Percentiles rank a stretch among this genome's conserved stretches.
These are phyloP conservation scores for Fagopyrum homotropicum DNA, from an alignment of 148 eudicot species.

Conservation along the genomic window DNA sequence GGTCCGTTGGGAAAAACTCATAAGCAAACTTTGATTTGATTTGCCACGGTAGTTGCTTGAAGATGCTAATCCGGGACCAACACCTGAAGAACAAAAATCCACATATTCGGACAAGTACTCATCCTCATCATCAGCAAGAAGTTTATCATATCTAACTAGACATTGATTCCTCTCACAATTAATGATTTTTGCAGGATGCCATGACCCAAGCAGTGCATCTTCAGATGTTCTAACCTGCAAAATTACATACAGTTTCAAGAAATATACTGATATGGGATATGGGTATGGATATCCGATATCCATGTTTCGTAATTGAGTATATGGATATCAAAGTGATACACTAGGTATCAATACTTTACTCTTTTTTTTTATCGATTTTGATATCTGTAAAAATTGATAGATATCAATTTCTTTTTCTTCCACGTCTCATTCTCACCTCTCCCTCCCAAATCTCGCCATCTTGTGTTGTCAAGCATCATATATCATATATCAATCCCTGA, in stretches of 20 bases:
- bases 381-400: background rate
- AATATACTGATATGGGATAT: too few species aligned
- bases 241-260: conserved; percentile 1
- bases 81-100: conserved; percentile 32
- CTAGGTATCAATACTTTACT: too few species aligned
- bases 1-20: too few species aligned
- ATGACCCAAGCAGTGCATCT: conserved; percentile 73
- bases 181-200: conserved; percentile 63
- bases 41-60: conserved; percentile 22
- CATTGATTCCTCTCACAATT: conserved; percentile 19
- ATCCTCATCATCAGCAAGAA: conserved; percentile 32
- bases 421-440: too few species aligned
- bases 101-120: conserved; percentile 29
- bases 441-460: too few species aligned
- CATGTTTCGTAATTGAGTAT: too few species aligned
- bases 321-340: too few species aligned
- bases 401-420: too few species aligned
- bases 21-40: conserved; percentile 18
- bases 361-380: background rate
- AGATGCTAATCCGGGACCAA: background rate
- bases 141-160: conserved; percentile 42
- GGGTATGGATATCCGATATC: too few species aligned
- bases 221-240: conserved; percentile 74
- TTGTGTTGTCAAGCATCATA: too few species aligned
- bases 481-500: too few species aligned